phyloP scores from a whole-genome alignment of 78 protist species.

The Protostelium mycophagum region DNA sequence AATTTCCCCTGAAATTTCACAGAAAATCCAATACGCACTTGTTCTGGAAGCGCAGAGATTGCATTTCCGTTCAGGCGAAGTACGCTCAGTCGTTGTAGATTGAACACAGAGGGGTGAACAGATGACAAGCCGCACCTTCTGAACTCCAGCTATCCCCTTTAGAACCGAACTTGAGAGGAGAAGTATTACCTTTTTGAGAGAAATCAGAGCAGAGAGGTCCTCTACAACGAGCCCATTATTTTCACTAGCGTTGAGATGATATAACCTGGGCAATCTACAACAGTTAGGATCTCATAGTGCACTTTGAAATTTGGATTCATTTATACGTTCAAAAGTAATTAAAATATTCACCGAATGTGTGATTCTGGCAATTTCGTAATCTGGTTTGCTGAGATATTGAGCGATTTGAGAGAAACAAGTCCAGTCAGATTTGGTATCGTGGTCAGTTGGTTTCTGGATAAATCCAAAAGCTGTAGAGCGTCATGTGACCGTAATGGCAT shows the following conservation, averaged over 20 bases:
- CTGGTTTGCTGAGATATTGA: not conserved
- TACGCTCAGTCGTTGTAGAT: not conserved
- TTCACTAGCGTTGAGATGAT: not conserved
- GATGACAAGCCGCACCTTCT: not conserved
- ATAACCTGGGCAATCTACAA: not conserved
- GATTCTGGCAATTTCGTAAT: not conserved
- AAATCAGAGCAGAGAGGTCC: not conserved
- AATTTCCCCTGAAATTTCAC: too few relatives aligned
- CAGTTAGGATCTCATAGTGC: not conserved
- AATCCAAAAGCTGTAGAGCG: not conserved
- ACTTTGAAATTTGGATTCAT: not conserved
- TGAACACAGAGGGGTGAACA: not conserved
- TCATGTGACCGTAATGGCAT: not conserved
- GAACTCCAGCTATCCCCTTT: not conserved
- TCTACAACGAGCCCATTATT: not conserved
- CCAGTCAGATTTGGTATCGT: not conserved
- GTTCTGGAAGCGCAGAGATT: not conserved
- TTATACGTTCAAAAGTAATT: not conserved
- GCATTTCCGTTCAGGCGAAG: not conserved
- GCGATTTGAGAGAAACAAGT: not conserved
- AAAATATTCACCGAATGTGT: not conserved
- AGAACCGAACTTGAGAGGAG: too few relatives aligned
- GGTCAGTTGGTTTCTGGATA: not conserved
- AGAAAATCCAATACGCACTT: too few relatives aligned
- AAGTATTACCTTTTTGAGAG: too few relatives aligned